phyloP scores from a whole-genome alignment of 768 basidiomycete genomes.

The Cystobasidium onofrii region DNA sequence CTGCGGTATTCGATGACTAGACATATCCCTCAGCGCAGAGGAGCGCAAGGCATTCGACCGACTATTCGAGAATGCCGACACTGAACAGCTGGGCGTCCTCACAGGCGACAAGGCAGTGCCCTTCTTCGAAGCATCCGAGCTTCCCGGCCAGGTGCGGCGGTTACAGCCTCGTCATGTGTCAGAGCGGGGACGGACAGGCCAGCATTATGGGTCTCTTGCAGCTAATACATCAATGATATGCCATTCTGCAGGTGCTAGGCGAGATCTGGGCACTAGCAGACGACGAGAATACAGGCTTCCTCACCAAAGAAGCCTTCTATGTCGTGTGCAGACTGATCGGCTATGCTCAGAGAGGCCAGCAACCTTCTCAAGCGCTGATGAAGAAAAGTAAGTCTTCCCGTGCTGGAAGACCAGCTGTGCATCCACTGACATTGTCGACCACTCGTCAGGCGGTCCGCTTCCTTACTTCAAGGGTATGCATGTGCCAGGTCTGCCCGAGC shows the following conservation, averaged over 20 bases:
- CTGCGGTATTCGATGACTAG: background rate
- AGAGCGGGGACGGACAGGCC: background rate
- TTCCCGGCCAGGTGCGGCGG: constrained; percentile 53
- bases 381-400: constrained; percentile 71
- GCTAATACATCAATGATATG: background rate
- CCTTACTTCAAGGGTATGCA: constrained; percentile 67
- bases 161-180: background rate
- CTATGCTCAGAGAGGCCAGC: constrained; percentile 80
- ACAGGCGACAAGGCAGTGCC: constrained; percentile 85
- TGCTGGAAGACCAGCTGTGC: no score
- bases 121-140: constrained; percentile 73
- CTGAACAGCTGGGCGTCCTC: constrained; percentile 70
- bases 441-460: constrained; percentile 64
- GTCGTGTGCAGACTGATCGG: constrained; percentile 84
- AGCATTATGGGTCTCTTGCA: background rate
- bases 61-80: constrained; percentile 53
- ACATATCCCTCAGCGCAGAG: constrained; percentile 16
- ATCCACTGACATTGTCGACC: no score
- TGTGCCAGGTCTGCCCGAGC: constrained; percentile 45
- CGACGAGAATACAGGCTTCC: constrained; percentile 84
- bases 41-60: constrained; percentile 36
- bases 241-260: constrained; percentile 52
- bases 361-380: constrained; percentile 51
- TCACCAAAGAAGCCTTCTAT: constrained; percentile 78
- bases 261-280: constrained; percentile 92